Evolutionary conservation across 352 stramenopile genomes (phyloP).

Genomic region (Peronospora belbahrii): DNA sequence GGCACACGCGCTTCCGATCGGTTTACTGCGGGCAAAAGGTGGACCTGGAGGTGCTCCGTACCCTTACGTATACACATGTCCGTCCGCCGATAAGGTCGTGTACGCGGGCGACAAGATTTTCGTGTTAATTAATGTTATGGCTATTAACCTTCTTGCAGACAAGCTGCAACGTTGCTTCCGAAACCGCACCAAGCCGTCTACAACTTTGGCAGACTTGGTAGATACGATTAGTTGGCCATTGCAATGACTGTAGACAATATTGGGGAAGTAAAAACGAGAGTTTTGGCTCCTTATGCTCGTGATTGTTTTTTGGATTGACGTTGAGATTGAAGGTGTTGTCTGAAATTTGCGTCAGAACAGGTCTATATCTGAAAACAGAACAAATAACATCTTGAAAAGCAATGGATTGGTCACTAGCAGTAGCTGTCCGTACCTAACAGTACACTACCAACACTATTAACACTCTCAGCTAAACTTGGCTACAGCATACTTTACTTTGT

Average conservation of each 20-base stretch:
- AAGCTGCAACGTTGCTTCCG: conserved; percentile 73
- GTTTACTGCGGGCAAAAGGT: conserved; percentile 49
- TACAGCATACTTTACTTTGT: no score
- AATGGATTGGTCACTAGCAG: no score
- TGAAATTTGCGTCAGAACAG: no score
- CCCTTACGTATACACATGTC: conserved; percentile 79
- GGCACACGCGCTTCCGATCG: conserved; percentile 68
- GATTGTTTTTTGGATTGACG: no score
- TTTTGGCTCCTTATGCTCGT: not conserved
- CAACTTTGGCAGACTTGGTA: conserved; percentile 4
- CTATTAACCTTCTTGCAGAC: conserved; percentile 62
- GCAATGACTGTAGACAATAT: conserved; percentile 7
- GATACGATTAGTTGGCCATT: conserved; percentile 12
- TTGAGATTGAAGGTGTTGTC: no score
- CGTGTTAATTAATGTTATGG: conserved; percentile 66
- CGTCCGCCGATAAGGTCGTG: conserved; percentile 46
- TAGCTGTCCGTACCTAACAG: no score
- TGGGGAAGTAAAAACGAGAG: not conserved
- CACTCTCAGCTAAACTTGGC: no score
- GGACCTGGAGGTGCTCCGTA: conserved; percentile 42
- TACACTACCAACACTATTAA: no score
- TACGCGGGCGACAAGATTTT: conserved; percentile 75
- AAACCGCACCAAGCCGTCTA: conserved; percentile 23
- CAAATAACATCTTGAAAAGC: no score
- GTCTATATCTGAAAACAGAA: no score